Evolutionary conservation across 129 eudicot species (phyloP).

Genomic region (Arctium lappa): DNA sequence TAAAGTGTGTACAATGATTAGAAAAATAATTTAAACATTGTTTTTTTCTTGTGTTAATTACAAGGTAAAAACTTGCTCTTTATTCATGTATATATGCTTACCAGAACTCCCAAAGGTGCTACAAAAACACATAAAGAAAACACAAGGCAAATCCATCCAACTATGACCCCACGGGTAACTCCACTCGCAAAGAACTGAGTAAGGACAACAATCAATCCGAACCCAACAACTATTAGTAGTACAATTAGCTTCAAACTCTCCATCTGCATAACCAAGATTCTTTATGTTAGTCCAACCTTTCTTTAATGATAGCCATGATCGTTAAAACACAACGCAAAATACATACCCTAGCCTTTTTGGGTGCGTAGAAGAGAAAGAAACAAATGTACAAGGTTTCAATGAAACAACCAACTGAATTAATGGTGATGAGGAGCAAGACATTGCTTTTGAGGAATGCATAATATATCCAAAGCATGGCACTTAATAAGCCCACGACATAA

Average conservation of each 20-base stretch:
- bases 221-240: conserved; percentile 39
- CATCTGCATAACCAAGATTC: conserved; percentile 31
- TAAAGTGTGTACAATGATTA: background rate
- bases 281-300: background rate
- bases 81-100: conserved; percentile 16
- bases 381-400: conserved; percentile 55
- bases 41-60: background rate
- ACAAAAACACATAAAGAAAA: conserved; percentile 66
- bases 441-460: conserved; percentile 60
- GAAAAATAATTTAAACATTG: background rate
- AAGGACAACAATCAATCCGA: conserved; percentile 49
- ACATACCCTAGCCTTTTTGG: conserved; percentile 37
- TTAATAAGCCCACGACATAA: conserved; percentile 68
- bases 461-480: conserved; percentile 72
- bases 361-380: conserved; percentile 60
- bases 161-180: conserved; percentile 41
- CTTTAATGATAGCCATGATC: background rate
- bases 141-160: conserved; percentile 88
- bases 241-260: conserved; percentile 45
- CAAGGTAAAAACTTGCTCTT: background rate
- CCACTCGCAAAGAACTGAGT: conserved; percentile 43
- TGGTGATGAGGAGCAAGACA: conserved; percentile 58
- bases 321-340: background rate
- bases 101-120: conserved; percentile 70
- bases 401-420: conserved; percentile 62